These are phyloP conservation scores for Drosera spatulata DNA, from an alignment of 179 eudicot species.

Conservation along the genomic window DNA sequence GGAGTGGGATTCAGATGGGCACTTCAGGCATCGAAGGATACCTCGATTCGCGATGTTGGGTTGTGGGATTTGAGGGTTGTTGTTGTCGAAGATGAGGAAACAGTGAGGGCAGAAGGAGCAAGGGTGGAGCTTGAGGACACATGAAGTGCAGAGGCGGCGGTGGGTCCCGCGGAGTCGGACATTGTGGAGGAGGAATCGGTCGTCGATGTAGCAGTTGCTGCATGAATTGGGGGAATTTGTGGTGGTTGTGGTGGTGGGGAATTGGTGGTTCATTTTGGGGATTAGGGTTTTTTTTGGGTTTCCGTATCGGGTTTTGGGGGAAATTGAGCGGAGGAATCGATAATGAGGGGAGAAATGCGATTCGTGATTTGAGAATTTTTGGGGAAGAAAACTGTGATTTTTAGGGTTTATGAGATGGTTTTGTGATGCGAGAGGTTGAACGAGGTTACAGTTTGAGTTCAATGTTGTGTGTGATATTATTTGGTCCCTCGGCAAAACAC, in stretches of 20 bases:
- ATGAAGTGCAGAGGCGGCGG: slow-evolving; percentile 61
- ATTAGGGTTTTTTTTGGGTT: neutral
- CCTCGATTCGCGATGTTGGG: neutral
- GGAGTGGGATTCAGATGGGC: slow-evolving; percentile 46
- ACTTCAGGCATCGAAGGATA: slow-evolving; percentile 33
- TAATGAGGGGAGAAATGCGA: too few species aligned
- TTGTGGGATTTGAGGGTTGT: slow-evolving; percentile 6
- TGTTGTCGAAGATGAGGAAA: slow-evolving; percentile 36
- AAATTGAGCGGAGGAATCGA: too few species aligned
- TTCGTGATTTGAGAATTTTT: too few species aligned
- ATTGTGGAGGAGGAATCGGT: slow-evolving; percentile 47
- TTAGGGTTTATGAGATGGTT: too few species aligned
- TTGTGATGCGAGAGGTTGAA: too few species aligned
- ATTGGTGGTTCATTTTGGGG: neutral
- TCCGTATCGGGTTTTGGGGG: neutral
- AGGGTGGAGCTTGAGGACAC: slow-evolving; percentile 53
- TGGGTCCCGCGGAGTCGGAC: slow-evolving; percentile 30
- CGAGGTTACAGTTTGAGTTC: too few species aligned
- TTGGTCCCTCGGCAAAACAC: too few species aligned
- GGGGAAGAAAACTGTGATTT: too few species aligned
- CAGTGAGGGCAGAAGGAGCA: slow-evolving; percentile 64
- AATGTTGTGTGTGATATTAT: too few species aligned
- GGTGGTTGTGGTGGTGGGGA: slow-evolving; percentile 8
- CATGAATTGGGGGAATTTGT: slow-evolving; percentile 27
- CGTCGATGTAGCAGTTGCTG: slow-evolving; percentile 41